These are phyloP conservation scores for Agrocybe pediades DNA, from an alignment of 768 basidiomycete species.

Conservation along the genomic window DNA sequence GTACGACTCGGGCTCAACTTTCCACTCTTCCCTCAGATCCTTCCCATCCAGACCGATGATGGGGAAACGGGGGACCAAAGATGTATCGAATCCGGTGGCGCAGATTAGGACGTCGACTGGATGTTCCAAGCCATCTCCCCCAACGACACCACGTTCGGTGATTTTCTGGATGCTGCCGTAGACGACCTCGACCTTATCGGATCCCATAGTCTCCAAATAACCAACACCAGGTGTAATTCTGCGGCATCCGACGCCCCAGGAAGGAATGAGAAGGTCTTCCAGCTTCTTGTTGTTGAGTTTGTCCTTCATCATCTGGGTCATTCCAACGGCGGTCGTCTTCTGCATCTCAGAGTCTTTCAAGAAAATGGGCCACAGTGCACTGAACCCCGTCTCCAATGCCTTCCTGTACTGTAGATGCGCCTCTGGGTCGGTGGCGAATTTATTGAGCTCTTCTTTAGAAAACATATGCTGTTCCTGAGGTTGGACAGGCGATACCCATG, in stretches of 20 bases:
- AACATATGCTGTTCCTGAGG: constrained; percentile 31
- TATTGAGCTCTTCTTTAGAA: constrained; percentile 40
- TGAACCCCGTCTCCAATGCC: constrained; percentile 38
- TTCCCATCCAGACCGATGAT: constrained; percentile 27
- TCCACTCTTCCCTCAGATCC: constrained; percentile 33
- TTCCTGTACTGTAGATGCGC: constrained; percentile 45
- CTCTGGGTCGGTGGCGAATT: constrained; percentile 36
- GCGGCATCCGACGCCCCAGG: constrained; percentile 35
- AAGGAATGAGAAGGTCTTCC: constrained; percentile 39
- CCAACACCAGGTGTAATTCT: constrained; percentile 35
- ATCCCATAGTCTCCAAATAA: constrained; percentile 33
- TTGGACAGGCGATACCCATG: constrained; percentile 31
- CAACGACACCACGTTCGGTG: constrained; percentile 28
- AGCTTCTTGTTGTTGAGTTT: constrained; percentile 44
- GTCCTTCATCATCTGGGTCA: constrained; percentile 41
- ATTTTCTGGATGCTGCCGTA: constrained; percentile 29
- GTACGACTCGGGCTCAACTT: constrained; percentile 29
- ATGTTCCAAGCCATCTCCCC: constrained; percentile 29
- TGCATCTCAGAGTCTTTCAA: constrained; percentile 37
- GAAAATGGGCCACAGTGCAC: constrained; percentile 31
- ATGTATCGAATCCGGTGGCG: constrained; percentile 39
- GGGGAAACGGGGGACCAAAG: constrained; percentile 34
- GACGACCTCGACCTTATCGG: constrained; percentile 33
- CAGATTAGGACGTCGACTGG: constrained; percentile 36
- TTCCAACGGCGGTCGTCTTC: constrained; percentile 20